These are phyloP conservation scores for Boletus reticuloceps DNA, from an alignment of 768 basidiomycete genomes.

Conservation along the genomic window DNA sequence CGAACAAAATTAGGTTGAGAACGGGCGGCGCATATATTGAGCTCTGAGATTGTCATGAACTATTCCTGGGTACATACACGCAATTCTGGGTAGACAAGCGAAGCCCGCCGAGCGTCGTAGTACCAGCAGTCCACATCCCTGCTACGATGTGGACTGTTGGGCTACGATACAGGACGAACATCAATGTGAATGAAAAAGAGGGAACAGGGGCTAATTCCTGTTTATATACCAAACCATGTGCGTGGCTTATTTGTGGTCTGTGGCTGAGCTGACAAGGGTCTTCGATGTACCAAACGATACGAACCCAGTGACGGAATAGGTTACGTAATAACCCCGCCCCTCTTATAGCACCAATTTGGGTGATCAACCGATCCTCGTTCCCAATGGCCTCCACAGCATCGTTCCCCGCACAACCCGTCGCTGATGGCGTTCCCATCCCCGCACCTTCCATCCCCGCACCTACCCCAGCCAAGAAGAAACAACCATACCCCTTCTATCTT, in stretches of 20 bases:
- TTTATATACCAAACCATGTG: neutral
- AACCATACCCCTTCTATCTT: slow-evolving; percentile 84
- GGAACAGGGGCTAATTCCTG: neutral
- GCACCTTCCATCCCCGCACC: no score
- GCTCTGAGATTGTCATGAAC: no score
- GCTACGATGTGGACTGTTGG: slow-evolving; percentile 13
- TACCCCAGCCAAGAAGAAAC: slow-evolving; percentile 43
- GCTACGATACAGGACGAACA: neutral
- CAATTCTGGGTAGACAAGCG: no score
- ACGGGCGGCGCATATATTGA: no score
- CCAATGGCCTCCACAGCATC: slow-evolving; percentile 17
- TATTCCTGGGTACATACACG: no score
- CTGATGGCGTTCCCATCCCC: slow-evolving; percentile 5
- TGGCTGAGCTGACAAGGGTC: neutral
- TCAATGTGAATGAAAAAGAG: neutral
- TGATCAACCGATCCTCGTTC: neutral
- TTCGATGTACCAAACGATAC: no score
- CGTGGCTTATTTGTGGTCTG: slow-evolving; percentile 8
- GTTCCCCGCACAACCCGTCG: slow-evolving; percentile 2
- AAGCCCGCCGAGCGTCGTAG: slow-evolving; percentile 10
- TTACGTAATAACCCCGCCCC: slow-evolving; percentile 14
- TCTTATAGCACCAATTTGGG: slow-evolving; percentile 11
- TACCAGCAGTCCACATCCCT: slow-evolving; percentile 2
- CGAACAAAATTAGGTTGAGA: no score
- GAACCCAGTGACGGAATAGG: neutral